Conservation (phyloP, 148 eudicot genomes). For the Chenopodium suecicum region DNA sequence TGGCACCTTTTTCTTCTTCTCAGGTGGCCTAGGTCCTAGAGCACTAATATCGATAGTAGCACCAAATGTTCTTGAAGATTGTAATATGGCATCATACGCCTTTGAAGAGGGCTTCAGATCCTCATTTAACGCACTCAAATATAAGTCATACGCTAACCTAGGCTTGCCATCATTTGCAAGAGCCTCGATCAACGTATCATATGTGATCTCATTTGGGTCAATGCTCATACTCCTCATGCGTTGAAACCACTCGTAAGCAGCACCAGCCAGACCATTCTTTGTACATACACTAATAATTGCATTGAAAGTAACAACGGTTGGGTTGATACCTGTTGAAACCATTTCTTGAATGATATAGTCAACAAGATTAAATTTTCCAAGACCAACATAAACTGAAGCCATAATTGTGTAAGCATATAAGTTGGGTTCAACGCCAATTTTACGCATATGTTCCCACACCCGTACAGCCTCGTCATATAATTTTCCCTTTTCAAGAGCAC, state of each 20-base stretch:
- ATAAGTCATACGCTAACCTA: constrained; percentile 75
- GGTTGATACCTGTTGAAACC: constrained; percentile 49
- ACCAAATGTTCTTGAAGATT: constrained; percentile 40
- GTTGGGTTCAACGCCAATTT: constrained; percentile 73
- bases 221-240: constrained; percentile 55
- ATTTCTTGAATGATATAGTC: constrained; percentile 68
- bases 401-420: constrained; percentile 83
- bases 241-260: constrained; percentile 83
- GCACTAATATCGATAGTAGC: constrained; percentile 51
- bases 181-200: constrained; percentile 70
- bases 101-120: constrained; percentile 54
- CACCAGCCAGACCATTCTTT: constrained; percentile 44
- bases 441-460: constrained; percentile 90
- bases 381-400: constrained; percentile 79
- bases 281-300: constrained; percentile 82
- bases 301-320: constrained; percentile 83
- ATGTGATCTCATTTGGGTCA: constrained; percentile 70
- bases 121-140: constrained; percentile 56
- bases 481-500: constrained; percentile 91
- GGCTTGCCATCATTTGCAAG: constrained; percentile 83
- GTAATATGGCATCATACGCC: constrained; percentile 72
- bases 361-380: constrained; percentile 60
- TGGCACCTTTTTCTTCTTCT: constrained; percentile 45
- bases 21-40: constrained; percentile 70
- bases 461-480: constrained; percentile 67